Evolutionary conservation across 306 rosid genomes (phyloP), one percentile per base, ranked within the genome.

Genomic region (Rosa chinensis): DNA sequence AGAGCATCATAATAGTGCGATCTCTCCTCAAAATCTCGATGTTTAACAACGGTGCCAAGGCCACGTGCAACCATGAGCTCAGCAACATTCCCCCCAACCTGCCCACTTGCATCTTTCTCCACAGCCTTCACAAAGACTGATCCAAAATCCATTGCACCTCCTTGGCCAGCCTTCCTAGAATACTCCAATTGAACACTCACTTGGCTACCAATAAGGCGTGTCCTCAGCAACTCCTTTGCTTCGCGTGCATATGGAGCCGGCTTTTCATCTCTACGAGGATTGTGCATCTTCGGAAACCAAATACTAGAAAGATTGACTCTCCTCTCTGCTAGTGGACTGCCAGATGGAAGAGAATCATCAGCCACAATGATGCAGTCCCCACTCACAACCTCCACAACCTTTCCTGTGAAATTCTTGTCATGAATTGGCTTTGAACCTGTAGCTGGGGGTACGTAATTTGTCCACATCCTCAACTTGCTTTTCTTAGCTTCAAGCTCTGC

Each of bases 231-330:
- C 84, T 93, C 98, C 86, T 92, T 95, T 80, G 99, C 98, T 85
- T 95, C 98, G 70, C 97, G 96, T 63, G 99, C 99, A 90, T 95
- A 93, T 47, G 99, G 92, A 49, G 96, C 98, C 18, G 98, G 99
- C 78, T 90, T 95, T 83, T 95, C 98, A 62, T 91, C 97, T 76
- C 94, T 87, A 5, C 96, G 98, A 78, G 99, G 98, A 85, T 95
- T 95, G 35, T 98, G 97, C 55, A 95, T 85, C 83, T 91, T 93
- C 4, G 99, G 99, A 84, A 97, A 93, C 87, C 99, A 89, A 80
- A 95, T 95, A 80, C 99, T 95, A 72, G 99, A 93, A 45, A 95
- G 88, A 88, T 95, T 90, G 80, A 93, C 98, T 78, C 96, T 89
- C 71, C 97, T 78, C 87, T 95, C 99, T 3, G 97, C 97, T 79